A percentile compares a stretch with the other conserved stretches of the same genome.
Conservation (phyloP, 2,329 filamentous ascomycete species). For the Dichotomopilus funicola region DNA sequence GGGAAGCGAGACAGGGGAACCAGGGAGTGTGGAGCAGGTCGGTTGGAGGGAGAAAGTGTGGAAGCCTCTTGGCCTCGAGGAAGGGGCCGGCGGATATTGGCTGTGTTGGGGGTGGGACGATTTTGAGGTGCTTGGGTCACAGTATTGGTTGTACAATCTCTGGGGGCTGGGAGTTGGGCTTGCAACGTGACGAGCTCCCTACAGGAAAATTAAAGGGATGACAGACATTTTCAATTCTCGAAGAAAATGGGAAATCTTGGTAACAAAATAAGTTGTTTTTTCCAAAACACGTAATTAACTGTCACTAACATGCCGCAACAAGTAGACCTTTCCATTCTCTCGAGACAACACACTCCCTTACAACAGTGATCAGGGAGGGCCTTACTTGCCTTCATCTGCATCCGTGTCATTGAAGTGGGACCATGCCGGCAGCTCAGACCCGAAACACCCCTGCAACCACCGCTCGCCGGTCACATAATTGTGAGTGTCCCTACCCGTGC, state of each 20-base stretch:
- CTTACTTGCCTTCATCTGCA: background rate
- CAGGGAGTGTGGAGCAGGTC: no score
- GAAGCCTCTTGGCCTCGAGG: background rate
- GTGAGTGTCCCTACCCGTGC: background rate
- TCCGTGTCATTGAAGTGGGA: background rate
- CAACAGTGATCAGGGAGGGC: background rate
- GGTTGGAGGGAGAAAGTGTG: background rate
- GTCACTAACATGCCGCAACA: no score
- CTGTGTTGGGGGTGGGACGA: slow-evolving; percentile 3
- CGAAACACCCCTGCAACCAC: slow-evolving; percentile 2
- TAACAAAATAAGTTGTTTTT: no score
- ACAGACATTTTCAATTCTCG: no score
- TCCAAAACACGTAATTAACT: no score
- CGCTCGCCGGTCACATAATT: background rate
- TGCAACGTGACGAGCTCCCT: no score
- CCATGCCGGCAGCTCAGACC: background rate
- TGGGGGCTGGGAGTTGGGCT: background rate
- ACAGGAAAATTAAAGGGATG: no score
- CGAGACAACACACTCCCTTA: background rate
- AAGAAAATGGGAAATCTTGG: no score
- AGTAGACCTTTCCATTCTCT: no score
- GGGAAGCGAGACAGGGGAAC: no score
- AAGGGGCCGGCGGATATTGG: background rate
- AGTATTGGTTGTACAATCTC: background rate
- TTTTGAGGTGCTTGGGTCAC: background rate